Base-by-base conservation (phyloP, 805 yeast species). In the Saccharomyces kudriavzevii region DNA sequence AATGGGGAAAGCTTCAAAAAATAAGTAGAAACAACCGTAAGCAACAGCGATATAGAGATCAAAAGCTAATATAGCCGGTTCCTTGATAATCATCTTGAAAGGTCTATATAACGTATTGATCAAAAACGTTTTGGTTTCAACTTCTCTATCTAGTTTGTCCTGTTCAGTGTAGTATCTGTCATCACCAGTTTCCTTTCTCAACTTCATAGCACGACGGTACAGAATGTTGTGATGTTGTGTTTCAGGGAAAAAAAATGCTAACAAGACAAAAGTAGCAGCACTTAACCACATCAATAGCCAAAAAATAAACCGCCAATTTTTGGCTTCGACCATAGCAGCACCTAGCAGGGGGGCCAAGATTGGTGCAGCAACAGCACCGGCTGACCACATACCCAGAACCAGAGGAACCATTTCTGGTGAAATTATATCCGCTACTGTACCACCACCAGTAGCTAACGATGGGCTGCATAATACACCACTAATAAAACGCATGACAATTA, bases 1-100 rank as follows among this genome's bases (percentile, higher is more conserved):
- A 40, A 82, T 70, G 9, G 88, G 87, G 67, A 80, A 80, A 4
- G 81, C 82, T 65, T 83, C 87, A 59, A 82, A 80, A 72, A 79
- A 82, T 24, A 81, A 64, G 63, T 80, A 83, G 56, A 79, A 58
- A 29, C 77, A 65, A 28, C 84, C 78, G 64, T 82, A 83, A 5
- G 75, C 70, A 50, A 82, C 59, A 0, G 83, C 80, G 57, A 78
- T 69, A 63, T 81, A 81, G 27, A 76, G 22, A 60, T 82, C 75
- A 54, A 81, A 75, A 29, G 81, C 70, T 20, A 82, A 54, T n/a
- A 82, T 77, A 26, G 79, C 79, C 0, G 87, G 87, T 63, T 83
- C 87, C 49, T 64, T 57, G 25, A 76, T 30, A n/a, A 77, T 72
- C 52, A 83, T 70, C 52, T 74, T 75, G 51, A 77, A 54, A 2